phyloP scores from a whole-genome alignment of 768 basidiomycete genomes.

The Flagelloscypha sp. region DNA sequence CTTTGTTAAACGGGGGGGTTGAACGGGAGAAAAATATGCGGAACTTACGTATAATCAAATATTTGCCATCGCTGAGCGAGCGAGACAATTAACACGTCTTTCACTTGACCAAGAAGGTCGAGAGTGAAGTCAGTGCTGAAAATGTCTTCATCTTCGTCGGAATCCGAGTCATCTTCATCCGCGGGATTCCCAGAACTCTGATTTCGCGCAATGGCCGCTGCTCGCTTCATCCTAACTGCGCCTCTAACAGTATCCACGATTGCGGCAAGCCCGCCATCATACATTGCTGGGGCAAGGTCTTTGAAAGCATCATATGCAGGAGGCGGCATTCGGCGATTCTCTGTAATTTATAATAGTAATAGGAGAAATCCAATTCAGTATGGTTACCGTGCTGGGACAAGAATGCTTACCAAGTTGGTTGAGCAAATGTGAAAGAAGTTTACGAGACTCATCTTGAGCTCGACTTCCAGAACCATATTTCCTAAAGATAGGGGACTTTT shows the following conservation, averaged over 20 bases:
- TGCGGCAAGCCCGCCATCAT: slow-evolving; percentile 28
- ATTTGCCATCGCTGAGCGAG: slow-evolving; percentile 53
- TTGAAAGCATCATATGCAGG: slow-evolving; percentile 37
- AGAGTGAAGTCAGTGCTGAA: slow-evolving; percentile 64
- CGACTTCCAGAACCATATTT: slow-evolving; percentile 8
- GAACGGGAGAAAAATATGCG: not conserved
- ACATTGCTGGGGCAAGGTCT: slow-evolving; percentile 15
- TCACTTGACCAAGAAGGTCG: slow-evolving; percentile 54
- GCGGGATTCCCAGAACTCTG: slow-evolving; percentile 8
- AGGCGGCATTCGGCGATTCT: slow-evolving; percentile 45
- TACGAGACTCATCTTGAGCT: slow-evolving; percentile 47
- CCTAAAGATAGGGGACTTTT: too few relatives aligned
- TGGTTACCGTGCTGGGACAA: too few relatives aligned
- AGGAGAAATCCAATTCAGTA: too few relatives aligned
- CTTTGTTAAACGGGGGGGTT: too few relatives aligned
- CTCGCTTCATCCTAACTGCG: slow-evolving; percentile 32
- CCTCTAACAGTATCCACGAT: slow-evolving; percentile 39
- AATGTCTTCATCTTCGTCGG: slow-evolving; percentile 34
- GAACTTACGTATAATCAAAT: slow-evolving; percentile 44
- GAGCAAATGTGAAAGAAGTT: slow-evolving; percentile 59
- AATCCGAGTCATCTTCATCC: slow-evolving; percentile 33
- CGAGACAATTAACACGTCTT: slow-evolving; percentile 51
- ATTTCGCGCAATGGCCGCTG: slow-evolving; percentile 12
- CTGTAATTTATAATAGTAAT: too few relatives aligned
- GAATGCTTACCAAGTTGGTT: too few relatives aligned